Evolutionary conservation across 805 yeast species (phyloP), one percentile per base, ranked within the genome.

Genomic region (Brettanomyces nanus): DNA sequence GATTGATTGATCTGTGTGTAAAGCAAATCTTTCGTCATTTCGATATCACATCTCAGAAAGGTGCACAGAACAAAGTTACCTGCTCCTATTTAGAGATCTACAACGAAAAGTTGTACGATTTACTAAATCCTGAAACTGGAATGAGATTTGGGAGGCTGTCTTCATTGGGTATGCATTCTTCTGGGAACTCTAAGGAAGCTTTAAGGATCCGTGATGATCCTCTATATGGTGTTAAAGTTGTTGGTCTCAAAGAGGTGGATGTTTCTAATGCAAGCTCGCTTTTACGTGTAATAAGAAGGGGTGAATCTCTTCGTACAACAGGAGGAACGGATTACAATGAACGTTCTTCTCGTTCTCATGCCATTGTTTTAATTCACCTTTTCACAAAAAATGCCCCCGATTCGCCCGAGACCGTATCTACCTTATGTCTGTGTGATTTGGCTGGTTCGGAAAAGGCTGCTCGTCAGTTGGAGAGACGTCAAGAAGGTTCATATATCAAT

Each of bases 371-470:
- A 54, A 68, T 92, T 17, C 66, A 77, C 41, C 54, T 90, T 14
- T 63, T 64, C 3, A 56, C 65, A 4, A 63, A 68, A 2, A 27
- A 13, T 17, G 31, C 28, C 6, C 35, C 21, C 13, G 73, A 71
- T 54, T 38, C 62, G 10, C 45, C 51, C 1, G 70, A 66, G 38
- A 47, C 47, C 19, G 59, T 65, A 28, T 71, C 87, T 26, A 77
- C 86, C 0, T 71, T 90, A 23, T 85, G 90, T 25, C 67, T 90
- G 39, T 90, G 97, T 64, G 98, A 90, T 61, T 70, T 90, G 52
- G 98, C 98, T 0, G 98, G 98, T 21, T 83, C 95, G n/a, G 98
- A 90, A 60, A 72, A 83, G 37, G 95, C 94, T 0, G 75, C 80
- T 3, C 68, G 84, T 1, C 79, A 80, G 49, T 59, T 66, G 1